Conservation (phyloP, 169 alveolate species). For the Eimeria zaria region DNA sequence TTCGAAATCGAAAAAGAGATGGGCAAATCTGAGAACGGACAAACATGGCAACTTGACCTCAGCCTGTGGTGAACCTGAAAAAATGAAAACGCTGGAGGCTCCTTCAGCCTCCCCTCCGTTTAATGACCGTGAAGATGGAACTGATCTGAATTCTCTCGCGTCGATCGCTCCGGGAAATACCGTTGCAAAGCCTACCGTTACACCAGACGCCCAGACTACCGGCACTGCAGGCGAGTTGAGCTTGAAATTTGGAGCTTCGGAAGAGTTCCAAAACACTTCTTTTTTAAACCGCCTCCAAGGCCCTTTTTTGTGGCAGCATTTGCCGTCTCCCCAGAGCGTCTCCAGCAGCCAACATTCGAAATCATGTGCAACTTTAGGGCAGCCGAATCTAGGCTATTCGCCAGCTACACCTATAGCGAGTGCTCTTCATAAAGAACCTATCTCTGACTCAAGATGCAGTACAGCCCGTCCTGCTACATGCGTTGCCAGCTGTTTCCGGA, state of each 20-base stretch:
- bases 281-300: not conserved
- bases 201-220: not conserved
- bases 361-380: not conserved
- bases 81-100: not conserved
- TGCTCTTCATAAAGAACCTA: not conserved
- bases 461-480: not conserved
- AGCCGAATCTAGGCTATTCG: not conserved
- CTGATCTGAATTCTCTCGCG: slow-evolving; percentile 26
- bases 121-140: not conserved
- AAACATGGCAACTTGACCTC: not conserved
- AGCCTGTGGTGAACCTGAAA: not conserved
- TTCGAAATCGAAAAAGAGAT: not conserved
- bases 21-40: not conserved
- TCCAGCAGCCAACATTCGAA: slow-evolving; percentile 10
- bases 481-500: not conserved
- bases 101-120: not conserved
- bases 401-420: not conserved
- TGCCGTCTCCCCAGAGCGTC: slow-evolving; percentile 31
- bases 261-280: not conserved
- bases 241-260: not conserved
- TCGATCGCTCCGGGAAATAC: slow-evolving; percentile 3
- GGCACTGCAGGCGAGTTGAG: slow-evolving; percentile 20
- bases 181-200: not conserved
- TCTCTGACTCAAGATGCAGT: not conserved
- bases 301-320: not conserved